These are phyloP conservation scores for Atkinsonella texensis DNA, from an alignment of 2,329 filamentous ascomycete species.

Conservation along the genomic window DNA sequence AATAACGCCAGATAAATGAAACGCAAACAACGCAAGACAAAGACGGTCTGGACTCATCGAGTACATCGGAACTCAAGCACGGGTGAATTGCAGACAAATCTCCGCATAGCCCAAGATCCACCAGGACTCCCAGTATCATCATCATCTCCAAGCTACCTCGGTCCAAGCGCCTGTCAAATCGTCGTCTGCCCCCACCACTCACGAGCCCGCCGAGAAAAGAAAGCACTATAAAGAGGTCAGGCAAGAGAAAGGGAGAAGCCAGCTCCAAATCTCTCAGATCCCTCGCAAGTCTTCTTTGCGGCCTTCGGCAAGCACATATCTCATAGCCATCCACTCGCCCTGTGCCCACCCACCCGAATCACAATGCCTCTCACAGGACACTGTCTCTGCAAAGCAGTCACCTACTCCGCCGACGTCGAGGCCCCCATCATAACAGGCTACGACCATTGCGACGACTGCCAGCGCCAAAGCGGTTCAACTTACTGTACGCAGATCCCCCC, in stretches of 20 bases:
- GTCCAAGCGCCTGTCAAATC: neutral
- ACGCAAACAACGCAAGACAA: neutral
- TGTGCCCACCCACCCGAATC: constrained; percentile 5
- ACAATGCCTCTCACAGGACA: constrained; percentile 56
- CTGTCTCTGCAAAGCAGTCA: constrained; percentile 60
- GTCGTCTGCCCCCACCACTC: constrained; percentile 14
- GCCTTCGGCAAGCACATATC: too few relatives aligned
- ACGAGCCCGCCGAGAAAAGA: neutral
- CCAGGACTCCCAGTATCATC: constrained; percentile 3
- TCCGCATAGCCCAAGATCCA: constrained; percentile 17
- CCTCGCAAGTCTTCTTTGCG: neutral
- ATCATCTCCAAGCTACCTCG: neutral
- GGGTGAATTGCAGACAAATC: neutral
- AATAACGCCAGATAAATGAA: neutral
- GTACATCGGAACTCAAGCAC: neutral
- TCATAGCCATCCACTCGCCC: neutral
- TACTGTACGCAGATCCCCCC: constrained; percentile 39
- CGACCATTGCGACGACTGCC: constrained; percentile 64
- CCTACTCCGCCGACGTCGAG: constrained; percentile 48
- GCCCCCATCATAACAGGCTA: constrained; percentile 45
- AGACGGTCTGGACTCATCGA: neutral
- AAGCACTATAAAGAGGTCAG: constrained; percentile 1
- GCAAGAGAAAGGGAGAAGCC: constrained; percentile 2
- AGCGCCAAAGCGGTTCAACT: constrained; percentile 56
- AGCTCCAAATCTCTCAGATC: neutral